Evolutionary conservation across 495 filamentous ascomycete species (phyloP).

Genomic region (Geopyxis carbonaria): DNA sequence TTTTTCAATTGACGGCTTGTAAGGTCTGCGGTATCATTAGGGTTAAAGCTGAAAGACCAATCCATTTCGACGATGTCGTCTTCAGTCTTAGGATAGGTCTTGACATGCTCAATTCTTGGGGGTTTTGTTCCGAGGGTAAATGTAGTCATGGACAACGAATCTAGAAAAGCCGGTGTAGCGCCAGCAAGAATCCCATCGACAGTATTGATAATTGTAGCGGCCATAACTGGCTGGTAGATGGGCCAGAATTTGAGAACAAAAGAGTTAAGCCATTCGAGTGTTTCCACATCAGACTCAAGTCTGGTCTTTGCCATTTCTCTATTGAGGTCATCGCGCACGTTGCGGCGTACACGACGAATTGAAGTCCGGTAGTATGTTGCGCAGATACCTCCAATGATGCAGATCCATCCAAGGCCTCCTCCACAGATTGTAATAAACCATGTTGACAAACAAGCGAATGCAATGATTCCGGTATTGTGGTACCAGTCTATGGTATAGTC

Average conservation of each 20-base stretch:
- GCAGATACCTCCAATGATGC: slow-evolving; percentile 79
- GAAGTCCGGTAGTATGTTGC: slow-evolving; percentile 95
- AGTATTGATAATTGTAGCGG: slow-evolving; percentile 74
- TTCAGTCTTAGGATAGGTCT: slow-evolving; percentile 90
- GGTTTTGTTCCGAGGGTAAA: slow-evolving; percentile 91
- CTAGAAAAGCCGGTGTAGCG: slow-evolving; percentile 76
- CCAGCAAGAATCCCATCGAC: slow-evolving; percentile 92
- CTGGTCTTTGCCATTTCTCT: slow-evolving; percentile 83
- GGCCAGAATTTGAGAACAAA: slow-evolving; percentile 99
- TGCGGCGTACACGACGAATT: slow-evolving; percentile 77
- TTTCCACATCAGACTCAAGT: slow-evolving; percentile 83
- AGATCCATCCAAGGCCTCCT: slow-evolving; percentile 82
- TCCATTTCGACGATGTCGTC: slow-evolving; percentile 96
- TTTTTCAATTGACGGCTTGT: slow-evolving; percentile 77
- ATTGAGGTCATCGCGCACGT: slow-evolving; percentile 85
- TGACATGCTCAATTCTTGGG: slow-evolving; percentile 88
- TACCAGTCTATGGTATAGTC: slow-evolving; percentile 62
- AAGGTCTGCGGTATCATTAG: slow-evolving; percentile 82
- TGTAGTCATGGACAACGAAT: slow-evolving; percentile 76
- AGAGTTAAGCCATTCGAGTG: slow-evolving; percentile 97
- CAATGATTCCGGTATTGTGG: slow-evolving; percentile 80
- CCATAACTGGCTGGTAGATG: slow-evolving; percentile 87
- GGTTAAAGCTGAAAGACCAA: slow-evolving; percentile 98
- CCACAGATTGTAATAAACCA: slow-evolving; percentile 82
- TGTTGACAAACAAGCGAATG: slow-evolving; percentile 78